phyloP scores from a whole-genome alignment of 805 yeast genomes.

The Ascoidea rubescens region DNA sequence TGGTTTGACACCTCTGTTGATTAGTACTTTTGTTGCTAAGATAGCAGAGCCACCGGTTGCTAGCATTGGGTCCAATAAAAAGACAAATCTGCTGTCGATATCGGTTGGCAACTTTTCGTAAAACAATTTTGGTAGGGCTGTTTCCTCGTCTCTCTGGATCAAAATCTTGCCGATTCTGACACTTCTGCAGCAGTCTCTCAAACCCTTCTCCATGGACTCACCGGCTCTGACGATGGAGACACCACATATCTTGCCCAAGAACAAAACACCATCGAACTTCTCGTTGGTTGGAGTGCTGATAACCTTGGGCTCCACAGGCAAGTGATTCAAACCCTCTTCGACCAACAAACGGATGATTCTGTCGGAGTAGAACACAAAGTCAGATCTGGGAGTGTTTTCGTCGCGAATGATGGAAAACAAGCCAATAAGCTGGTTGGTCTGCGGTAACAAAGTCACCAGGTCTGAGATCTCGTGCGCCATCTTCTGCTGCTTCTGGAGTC shows the following conservation, averaged over 20 bases:
- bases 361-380: constrained; percentile 90
- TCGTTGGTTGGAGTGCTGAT: constrained; percentile 72
- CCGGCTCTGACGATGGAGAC: constrained; percentile 98
- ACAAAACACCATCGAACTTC: constrained; percentile 60
- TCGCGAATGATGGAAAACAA: constrained; percentile 86
- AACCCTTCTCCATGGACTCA: constrained; percentile 97
- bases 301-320: constrained; percentile 63
- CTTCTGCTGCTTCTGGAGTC: too few species aligned
- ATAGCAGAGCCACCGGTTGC: constrained; percentile 98
- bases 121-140: constrained; percentile 82
- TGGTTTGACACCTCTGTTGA: constrained; percentile 74
- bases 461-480: constrained; percentile 21
- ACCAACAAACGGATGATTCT: constrained; percentile 87
- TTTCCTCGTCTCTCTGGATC: constrained; percentile 97
- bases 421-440: constrained; percentile 81
- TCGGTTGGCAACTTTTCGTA: constrained; percentile 93
- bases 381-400: constrained; percentile 67
- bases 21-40: constrained; percentile 89
- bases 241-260: constrained; percentile 91
- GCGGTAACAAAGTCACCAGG: constrained; percentile 64
- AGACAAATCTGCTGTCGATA: constrained; percentile 76
- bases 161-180: constrained; percentile 94
- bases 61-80: constrained; percentile 89
- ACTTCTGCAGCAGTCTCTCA: constrained; percentile 92
- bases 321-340: constrained; percentile 88